These are phyloP conservation scores for Verbena officinalis DNA, from an alignment of 257 asterid species.

Conservation along the genomic window DNA sequence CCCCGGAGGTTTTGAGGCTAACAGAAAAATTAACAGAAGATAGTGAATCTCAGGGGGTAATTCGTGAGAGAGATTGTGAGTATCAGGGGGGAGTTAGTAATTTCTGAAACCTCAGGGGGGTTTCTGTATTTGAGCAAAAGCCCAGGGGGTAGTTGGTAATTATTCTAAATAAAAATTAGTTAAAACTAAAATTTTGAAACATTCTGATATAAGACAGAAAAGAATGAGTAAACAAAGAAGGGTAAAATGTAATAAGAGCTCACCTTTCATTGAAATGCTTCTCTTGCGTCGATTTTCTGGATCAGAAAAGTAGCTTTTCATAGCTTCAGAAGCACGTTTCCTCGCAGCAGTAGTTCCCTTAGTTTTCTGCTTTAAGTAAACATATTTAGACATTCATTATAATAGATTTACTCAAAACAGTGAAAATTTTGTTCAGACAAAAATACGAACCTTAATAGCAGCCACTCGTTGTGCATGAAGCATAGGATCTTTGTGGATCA, in stretches of 20 bases:
- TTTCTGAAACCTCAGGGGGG: too few species aligned
- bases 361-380: constrained; percentile 50
- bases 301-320: constrained; percentile 76
- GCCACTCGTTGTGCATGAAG: constrained; percentile 92
- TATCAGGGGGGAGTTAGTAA: neutral
- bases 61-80: neutral
- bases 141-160: too few species aligned
- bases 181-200: neutral
- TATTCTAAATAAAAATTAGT: neutral
- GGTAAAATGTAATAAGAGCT: too few species aligned
- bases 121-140: too few species aligned
- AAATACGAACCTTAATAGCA: constrained; percentile 78
- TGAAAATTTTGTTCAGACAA: neutral
- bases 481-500: constrained; percentile 79
- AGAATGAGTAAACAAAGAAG: neutral
- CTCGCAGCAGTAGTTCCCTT: constrained; percentile 85
- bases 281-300: constrained; percentile 90
- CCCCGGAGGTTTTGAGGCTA: too few species aligned
- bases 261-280: constrained; percentile 90
- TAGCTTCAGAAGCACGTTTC: constrained; percentile 82
- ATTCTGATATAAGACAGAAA: neutral
- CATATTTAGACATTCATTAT: neutral
- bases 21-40: too few species aligned
- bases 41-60: neutral
- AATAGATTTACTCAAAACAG: neutral